Conservation (phyloP, 2,329 filamentous ascomycete species). For the Colletotrichum sp. region DNA sequence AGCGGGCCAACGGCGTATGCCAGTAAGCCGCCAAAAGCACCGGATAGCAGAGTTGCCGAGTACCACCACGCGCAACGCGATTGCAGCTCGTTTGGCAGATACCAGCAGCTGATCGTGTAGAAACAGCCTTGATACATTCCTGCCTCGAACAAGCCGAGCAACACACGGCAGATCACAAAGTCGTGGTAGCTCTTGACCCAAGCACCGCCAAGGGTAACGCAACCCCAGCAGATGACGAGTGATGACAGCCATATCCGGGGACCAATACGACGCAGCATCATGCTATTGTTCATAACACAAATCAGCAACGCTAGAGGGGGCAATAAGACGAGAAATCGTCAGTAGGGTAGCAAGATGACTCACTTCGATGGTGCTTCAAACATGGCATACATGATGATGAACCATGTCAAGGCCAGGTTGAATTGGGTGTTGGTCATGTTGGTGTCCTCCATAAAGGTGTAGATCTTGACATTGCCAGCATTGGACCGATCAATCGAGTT, state of each 20-base stretch:
- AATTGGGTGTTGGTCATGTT: not conserved
- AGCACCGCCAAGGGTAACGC: not conserved
- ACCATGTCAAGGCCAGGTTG: not conserved
- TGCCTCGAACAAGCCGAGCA: not conserved
- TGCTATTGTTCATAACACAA: not conserved
- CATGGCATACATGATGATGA: not conserved
- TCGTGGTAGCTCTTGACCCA: not conserved
- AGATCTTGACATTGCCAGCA: not conserved
- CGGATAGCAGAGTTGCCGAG: not conserved
- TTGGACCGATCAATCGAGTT: not conserved
- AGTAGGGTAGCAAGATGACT: not conserved
- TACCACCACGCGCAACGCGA: not conserved
- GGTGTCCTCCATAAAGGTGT: not conserved
- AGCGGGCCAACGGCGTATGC: not conserved
- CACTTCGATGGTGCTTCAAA: not conserved
- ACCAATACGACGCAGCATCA: not conserved
- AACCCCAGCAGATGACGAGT: not conserved
- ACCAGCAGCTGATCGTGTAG: not conserved
- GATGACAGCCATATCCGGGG: not conserved
- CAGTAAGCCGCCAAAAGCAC: not conserved
- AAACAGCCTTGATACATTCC: not conserved
- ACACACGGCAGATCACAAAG: not conserved
- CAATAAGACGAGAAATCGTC: not conserved
- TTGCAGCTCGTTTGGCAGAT: not conserved
- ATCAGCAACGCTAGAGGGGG: not conserved